Evolutionary conservation across 1,284 basidiomycete species (phyloP).

Genomic region (Heterobasidion parviporum): DNA sequence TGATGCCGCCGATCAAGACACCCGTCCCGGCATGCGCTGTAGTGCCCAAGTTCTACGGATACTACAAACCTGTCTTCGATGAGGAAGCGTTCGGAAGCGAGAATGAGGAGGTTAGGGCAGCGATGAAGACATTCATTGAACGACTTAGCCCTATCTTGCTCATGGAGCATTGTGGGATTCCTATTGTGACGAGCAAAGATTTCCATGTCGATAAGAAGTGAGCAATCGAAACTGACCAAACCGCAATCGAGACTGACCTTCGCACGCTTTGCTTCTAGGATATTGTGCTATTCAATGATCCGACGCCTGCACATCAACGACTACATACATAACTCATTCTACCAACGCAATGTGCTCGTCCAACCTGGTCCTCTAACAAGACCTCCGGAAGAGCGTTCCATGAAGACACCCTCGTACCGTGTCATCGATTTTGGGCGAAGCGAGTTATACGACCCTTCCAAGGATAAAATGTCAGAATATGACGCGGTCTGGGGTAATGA

Average conservation of each 20-base stretch:
- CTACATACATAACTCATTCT: conserved; percentile 34
- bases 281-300: conserved; percentile 34
- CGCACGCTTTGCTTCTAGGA: conserved; percentile 18
- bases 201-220: conserved; percentile 28
- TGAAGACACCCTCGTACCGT: conserved; percentile 30
- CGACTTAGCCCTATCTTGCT: conserved; percentile 36
- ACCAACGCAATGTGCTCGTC: conserved; percentile 35
- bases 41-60: conserved; percentile 48
- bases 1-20: conserved; percentile 29
- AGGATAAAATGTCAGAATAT: too few relatives aligned
- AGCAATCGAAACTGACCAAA: conserved; percentile 3
- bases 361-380: conserved; percentile 35
- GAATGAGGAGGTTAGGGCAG: conserved; percentile 2
- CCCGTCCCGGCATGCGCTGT: conserved; percentile 38
- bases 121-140: conserved; percentile 10
- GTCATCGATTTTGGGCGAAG: conserved; percentile 44
- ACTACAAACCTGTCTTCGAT: conserved; percentile 30
- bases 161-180: conserved; percentile 39
- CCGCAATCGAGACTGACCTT: not conserved
- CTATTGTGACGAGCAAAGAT: conserved; percentile 18
- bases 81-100: not conserved
- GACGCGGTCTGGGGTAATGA: too few relatives aligned
- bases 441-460: not conserved
- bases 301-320: conserved; percentile 30
- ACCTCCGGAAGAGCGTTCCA: conserved; percentile 18